Conservation (phyloP, 345 rosid species). For the Euclidium syriacum region DNA sequence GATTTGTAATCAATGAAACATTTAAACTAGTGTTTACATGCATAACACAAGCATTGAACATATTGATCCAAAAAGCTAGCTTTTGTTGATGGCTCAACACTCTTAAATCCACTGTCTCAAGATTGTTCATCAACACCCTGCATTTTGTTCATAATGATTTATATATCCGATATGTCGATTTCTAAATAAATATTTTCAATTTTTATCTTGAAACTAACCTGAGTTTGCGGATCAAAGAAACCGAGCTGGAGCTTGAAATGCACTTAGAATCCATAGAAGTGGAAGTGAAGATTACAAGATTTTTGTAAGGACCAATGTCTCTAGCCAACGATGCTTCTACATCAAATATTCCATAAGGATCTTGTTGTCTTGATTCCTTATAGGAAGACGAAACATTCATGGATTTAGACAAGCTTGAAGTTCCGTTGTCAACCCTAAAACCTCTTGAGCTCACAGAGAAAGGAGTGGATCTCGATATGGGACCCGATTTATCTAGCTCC, state of each 20-base stretch:
- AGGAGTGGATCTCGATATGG: conserved; percentile 54
- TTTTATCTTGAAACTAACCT: conserved; percentile 41
- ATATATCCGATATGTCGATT: neutral
- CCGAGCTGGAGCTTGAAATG: conserved; percentile 71
- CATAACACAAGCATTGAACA: conserved; percentile 97
- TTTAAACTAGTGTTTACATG: conserved; percentile 42
- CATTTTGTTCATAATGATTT: neutral
- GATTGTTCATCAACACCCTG: conserved; percentile 75
- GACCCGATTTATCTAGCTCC: conserved; percentile 72
- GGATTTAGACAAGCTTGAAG: conserved; percentile 45
- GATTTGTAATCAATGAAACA: neutral
- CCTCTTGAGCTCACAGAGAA: conserved; percentile 59
- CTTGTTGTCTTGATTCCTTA: conserved; percentile 79
- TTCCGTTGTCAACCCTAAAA: conserved; percentile 52
- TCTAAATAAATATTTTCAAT: neutral
- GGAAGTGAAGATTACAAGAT: conserved; percentile 75
- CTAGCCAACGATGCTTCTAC: conserved; percentile 75
- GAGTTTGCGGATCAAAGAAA: conserved; percentile 64
- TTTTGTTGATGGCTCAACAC: conserved; percentile 67
- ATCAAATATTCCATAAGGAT: conserved; percentile 77
- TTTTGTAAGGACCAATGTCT: conserved; percentile 87
- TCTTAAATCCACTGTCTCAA: conserved; percentile 62
- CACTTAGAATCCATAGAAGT: conserved; percentile 77
- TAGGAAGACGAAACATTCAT: conserved; percentile 36
- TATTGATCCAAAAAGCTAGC: conserved; percentile 97